phyloP scores from a whole-genome alignment of 495 filamentous ascomycete genomes.

The Hypoxylon fuscum region DNA sequence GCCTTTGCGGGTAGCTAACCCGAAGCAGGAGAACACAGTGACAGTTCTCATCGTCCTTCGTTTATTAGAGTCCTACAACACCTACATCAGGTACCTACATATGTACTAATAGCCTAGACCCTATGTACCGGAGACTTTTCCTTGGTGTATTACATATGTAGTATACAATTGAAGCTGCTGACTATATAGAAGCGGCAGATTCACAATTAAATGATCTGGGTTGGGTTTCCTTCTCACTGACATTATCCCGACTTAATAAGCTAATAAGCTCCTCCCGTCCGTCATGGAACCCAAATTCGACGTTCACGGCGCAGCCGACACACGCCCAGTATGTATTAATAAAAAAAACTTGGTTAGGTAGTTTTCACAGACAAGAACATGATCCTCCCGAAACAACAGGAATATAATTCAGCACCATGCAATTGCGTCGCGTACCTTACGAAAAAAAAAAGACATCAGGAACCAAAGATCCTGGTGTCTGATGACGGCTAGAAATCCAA shows the following conservation, averaged over 20 bases:
- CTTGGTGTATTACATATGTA: constrained; percentile 1
- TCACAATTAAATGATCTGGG: constrained; percentile 13
- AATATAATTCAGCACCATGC: neutral
- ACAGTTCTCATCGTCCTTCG: constrained; percentile 5
- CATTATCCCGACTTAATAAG: neutral
- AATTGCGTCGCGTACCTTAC: no score
- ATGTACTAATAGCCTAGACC: neutral
- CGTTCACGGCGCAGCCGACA: constrained; percentile 21
- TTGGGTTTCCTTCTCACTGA: constrained; percentile 13
- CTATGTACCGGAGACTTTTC: constrained; percentile 12
- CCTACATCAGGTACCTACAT: no score
- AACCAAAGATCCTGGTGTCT: neutral
- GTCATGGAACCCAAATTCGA: constrained; percentile 6
- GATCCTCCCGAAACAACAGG: constrained; percentile 3
- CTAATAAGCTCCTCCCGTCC: constrained; percentile 18
- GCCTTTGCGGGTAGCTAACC: constrained; percentile 16
- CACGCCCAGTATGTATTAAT: no score
- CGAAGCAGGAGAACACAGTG: constrained; percentile 26
- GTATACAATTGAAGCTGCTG: constrained; percentile 1
- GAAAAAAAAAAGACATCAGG: neutral
- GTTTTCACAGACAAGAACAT: neutral
- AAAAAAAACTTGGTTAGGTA: neutral
- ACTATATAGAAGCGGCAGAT: constrained; percentile 5
- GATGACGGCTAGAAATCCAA: no score
- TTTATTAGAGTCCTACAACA: neutral